Base-by-base conservation (phyloP, 805 yeast species). In the Wickerhamiella lipophila region DNA sequence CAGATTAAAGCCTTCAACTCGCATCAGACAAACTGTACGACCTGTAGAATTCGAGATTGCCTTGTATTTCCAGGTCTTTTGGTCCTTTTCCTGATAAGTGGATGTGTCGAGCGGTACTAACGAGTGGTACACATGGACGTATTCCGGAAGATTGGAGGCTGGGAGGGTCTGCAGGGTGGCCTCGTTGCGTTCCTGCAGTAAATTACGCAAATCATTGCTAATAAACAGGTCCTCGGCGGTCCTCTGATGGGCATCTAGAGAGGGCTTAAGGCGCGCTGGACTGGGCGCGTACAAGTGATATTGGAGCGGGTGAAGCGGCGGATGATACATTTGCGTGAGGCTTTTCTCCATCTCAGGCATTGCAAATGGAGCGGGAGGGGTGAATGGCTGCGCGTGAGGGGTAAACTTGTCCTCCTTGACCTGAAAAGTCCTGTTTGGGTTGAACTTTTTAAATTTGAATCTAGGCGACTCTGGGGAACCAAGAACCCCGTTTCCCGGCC, bases 261-360 rank as follows among this genome's bases (percentile, higher is more conserved):
- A 78, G 16, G 35, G 30, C 16, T 51, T 54, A 45, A 32, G 32
- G 8, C 61, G 55, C 48, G 87, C 88, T 8, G 96, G 89, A 26
- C 77, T 74, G 1, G 96, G 96, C 0, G 96, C 92, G 65, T 89
- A 88, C 35, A 86, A 66, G 64, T 88, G 95, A 61, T 84, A 83
- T 58, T 86, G 86, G 40, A 84, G 66, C 55, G 67, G 64, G 42
- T 58, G 56, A 46, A 56, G 38, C 6, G 60, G 58, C 34, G 59
- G 55, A 26, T 53, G 60, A 50, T 57, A 55, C 50, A 53, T 44
- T 27, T 47, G 32, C 22, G 29, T 45, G 42, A 45, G 48, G 7
- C 19, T 18, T 18, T 23, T 25, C 35, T 35, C 42, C 4, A 45
- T 2, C 11, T 34, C 35, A 13, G 40, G 32, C 29, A 29, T 30